phyloP scores from a whole-genome alignment of 345 rosid genomes.

The Mallotus nudiflorus region DNA sequence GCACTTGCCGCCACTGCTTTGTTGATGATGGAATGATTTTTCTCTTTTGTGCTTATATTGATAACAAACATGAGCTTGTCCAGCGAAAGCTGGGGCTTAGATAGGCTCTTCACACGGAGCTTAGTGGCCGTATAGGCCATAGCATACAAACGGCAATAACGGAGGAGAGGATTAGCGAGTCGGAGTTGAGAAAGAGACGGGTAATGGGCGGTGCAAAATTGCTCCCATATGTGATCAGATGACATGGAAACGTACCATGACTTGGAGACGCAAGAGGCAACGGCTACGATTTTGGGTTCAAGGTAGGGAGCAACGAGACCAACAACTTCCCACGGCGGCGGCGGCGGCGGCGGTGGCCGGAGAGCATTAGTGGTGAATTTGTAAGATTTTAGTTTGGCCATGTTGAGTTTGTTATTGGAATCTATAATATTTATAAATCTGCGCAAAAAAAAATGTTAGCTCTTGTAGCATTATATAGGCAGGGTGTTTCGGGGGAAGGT shows the following conservation, averaged over 20 bases:
- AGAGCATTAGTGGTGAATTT: not conserved
- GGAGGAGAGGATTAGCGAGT: constrained; percentile 19
- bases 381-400: not conserved
- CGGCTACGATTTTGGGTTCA: constrained; percentile 46
- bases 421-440: too few species aligned
- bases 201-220: constrained; percentile 31
- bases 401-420: not conserved
- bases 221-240: constrained; percentile 43
- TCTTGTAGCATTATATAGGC: too few species aligned
- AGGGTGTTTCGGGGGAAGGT: too few species aligned
- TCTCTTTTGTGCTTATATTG: constrained; percentile 8
- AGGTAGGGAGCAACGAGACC: constrained; percentile 37
- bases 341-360: not conserved
- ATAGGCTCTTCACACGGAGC: constrained; percentile 30
- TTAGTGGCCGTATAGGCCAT: constrained; percentile 29
- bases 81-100: constrained; percentile 36
- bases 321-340: constrained; percentile 44
- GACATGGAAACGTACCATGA: constrained; percentile 45
- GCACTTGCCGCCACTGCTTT: constrained; percentile 18
- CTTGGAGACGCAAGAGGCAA: constrained; percentile 48
- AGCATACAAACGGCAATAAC: constrained; percentile 40
- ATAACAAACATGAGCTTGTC: constrained; percentile 36
- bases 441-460: too few species aligned
- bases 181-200: constrained; percentile 46
- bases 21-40: not conserved